phyloP scores from a whole-genome alignment of 2,329 filamentous ascomycete genomes.

The Cladosporium sp. region DNA sequence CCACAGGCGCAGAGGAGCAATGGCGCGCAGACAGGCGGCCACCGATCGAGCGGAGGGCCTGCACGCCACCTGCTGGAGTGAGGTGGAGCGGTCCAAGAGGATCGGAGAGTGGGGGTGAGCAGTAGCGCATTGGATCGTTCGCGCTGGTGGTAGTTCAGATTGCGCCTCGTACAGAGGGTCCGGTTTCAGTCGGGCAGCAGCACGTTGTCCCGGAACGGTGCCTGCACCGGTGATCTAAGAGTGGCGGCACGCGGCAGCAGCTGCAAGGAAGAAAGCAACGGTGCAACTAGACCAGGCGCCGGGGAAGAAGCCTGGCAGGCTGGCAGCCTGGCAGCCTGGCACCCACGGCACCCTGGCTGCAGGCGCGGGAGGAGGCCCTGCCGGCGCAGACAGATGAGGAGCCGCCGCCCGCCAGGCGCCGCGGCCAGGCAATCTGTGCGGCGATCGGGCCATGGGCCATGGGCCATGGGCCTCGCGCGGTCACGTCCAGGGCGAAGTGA shows the following conservation, averaged over 20 bases:
- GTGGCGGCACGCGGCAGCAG: constrained; percentile 2
- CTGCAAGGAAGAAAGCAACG: constrained; percentile 10
- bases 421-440: background rate
- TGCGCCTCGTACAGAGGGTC: background rate
- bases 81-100: constrained; percentile 1
- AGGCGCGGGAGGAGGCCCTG: constrained; percentile 5
- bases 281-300: constrained; percentile 7
- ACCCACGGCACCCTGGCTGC: background rate
- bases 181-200: constrained; percentile 7
- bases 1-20: background rate
- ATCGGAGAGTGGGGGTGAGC: background rate
- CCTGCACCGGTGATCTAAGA: constrained; percentile 8
- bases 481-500: background rate
- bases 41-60: background rate
- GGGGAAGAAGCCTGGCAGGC: background rate
- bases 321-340: too few relatives aligned
- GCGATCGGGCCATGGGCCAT: background rate
- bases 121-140: too few relatives aligned
- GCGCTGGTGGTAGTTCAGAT: too few relatives aligned
- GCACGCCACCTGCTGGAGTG: background rate
- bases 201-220: constrained; percentile 4
- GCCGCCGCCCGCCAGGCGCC: background rate
- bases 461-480: background rate
- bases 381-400: constrained; percentile 3
- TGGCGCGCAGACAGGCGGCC: background rate